Conservation (phyloP, 208 protist genomes). For the Acanthamoeba pearcei region DNA sequence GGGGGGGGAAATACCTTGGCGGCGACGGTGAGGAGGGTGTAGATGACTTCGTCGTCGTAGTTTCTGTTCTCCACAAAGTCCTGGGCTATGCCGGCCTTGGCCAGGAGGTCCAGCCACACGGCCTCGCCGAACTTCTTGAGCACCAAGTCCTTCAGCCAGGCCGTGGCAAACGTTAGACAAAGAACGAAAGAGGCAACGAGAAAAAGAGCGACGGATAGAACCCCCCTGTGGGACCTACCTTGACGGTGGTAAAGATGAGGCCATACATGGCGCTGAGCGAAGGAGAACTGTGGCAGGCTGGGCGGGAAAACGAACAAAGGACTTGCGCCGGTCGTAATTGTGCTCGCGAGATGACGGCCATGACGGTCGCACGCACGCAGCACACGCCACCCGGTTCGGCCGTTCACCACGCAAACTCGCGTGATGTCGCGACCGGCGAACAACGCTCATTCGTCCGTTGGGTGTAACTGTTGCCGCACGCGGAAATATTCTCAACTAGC, state of each 20-base stretch:
- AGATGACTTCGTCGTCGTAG: constrained; percentile 41
- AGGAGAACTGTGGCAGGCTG: too few species aligned
- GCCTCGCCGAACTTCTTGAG: constrained; percentile 66
- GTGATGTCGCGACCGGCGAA: too few species aligned
- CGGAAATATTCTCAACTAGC: too few species aligned
- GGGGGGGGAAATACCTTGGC: not conserved
- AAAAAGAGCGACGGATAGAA: not conserved
- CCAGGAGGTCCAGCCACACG: constrained; percentile 24
- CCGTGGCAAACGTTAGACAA: not conserved
- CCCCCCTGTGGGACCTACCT: not conserved
- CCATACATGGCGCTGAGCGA: not conserved
- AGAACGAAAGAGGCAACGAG: not conserved
- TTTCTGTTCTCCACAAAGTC: constrained; percentile 57
- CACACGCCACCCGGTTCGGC: too few species aligned
- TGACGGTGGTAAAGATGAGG: constrained; percentile 61
- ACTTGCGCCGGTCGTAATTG: too few species aligned
- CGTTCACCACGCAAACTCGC: too few species aligned
- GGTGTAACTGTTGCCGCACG: too few species aligned
- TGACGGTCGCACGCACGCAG: too few species aligned
- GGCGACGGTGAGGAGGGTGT: constrained; percentile 46
- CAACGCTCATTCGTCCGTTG: too few species aligned
- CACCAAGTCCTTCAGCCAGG: constrained; percentile 22
- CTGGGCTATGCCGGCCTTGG: constrained; percentile 21
- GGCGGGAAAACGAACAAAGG: not conserved
- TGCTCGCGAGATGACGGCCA: too few species aligned